Base-by-base conservation (phyloP, 768 basidiomycete genomes). In the Termitomyces sp. region DNA sequence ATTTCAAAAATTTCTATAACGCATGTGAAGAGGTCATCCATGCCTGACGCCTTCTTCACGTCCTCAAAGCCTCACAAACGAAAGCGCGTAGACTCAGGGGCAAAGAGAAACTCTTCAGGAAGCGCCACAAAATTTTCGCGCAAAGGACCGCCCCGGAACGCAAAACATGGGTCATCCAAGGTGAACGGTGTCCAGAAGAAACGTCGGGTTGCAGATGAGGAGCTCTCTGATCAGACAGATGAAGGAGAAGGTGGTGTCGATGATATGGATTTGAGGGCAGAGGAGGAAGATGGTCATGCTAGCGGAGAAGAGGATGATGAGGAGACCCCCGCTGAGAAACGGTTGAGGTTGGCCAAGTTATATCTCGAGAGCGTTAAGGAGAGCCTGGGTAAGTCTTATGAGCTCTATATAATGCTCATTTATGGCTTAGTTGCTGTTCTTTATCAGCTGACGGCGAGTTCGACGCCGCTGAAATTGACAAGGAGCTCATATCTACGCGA, bases 381-480 rank as follows among this genome's bases (percentile, higher is more conserved):
- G 58, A 84, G 81, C 37, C 71, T 95, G 29, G 80, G 87, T 84
- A 63, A 70, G 83, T 76, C 19, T 38, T 50, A 8, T n/a, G 4
- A 27, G 17, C 10, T 32, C 51, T 29, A 4, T 53, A 34, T 41
- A 3, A 8, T 4, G 21, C 12, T 9, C 3, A 31, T 27, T 21
- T 12, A 6, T 42, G 17, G 9, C 29, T 11, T 40, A 47, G 38
- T 21, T 17, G 53, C 48, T 27, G 4, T 27, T 51, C 11, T 19
- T 50, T 27, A 49, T 23, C 59, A 84, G 92, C 86, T 57, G 95
- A 95, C 25, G 92, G 90, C 34, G 94, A 94, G 60, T 95, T 86
- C 61, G 96, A 99, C 68, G 97, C 97, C 5, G 95, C 92, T 1
- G 95, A 98, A 63, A 86, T 98, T 27, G 97, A 99, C 77, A 83